Evolutionary conservation across 225 moss, liverwort and hornwort species (phyloP).

Genomic region (Rhytidiadelphus loreus): DNA sequence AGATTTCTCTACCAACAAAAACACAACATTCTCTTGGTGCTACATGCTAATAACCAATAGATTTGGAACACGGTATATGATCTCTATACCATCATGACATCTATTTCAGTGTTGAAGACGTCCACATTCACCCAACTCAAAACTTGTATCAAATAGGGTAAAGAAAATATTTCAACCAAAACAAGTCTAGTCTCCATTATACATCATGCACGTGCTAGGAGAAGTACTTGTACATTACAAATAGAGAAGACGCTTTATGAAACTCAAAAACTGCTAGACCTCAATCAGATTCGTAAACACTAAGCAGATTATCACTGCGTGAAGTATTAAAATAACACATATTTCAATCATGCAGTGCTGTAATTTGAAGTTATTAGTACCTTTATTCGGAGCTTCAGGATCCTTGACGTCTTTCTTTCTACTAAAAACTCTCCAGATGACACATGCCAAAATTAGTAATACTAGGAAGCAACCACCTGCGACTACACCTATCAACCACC

Average conservation of each 20-base stretch:
- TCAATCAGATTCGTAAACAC: background rate
- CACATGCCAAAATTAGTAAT: constrained; percentile 35
- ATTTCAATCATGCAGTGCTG: background rate
- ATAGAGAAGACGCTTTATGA: background rate
- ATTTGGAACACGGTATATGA: background rate
- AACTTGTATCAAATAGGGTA: background rate
- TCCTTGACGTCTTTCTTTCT: constrained; percentile 29
- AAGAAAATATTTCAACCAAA: background rate
- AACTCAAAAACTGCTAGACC: background rate
- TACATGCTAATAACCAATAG: background rate
- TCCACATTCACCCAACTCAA: background rate
- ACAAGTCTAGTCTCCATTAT: background rate
- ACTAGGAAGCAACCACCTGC: constrained; percentile 44
- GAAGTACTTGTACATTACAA: background rate
- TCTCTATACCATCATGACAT: background rate
- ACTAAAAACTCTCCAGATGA: constrained; percentile 44
- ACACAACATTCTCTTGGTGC: background rate
- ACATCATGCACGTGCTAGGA: background rate
- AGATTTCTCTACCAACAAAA: background rate
- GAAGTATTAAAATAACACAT: background rate
- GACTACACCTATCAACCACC: constrained; percentile 63
- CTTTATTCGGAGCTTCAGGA: constrained; percentile 52
- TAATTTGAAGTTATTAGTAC: constrained; percentile 15
- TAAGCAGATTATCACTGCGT: background rate
- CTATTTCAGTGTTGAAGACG: background rate